A percentile compares a stretch with the other conserved stretches of the same genome.
Conservation (phyloP, 2,329 filamentous ascomycete genomes). For the Chalara sp. region DNA sequence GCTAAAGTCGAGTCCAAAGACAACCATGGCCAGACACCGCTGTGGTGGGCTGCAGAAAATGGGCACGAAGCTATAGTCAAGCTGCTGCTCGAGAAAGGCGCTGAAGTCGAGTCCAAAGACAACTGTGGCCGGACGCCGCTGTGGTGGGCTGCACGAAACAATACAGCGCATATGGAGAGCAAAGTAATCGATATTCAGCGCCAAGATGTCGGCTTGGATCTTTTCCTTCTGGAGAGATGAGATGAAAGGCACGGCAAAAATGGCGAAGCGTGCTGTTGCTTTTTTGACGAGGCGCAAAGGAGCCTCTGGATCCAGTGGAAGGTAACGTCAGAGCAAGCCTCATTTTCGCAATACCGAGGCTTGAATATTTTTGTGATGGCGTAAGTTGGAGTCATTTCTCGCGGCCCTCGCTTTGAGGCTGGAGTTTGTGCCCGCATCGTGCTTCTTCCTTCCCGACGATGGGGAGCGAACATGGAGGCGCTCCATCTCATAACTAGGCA, state of each 20-base stretch:
- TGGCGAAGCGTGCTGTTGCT: background rate
- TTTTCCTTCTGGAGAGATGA: background rate
- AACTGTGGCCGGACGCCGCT: too few relatives aligned
- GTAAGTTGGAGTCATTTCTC: background rate
- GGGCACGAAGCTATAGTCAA: too few relatives aligned
- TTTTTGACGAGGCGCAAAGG: background rate
- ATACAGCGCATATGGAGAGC: background rate
- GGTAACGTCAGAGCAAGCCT: background rate
- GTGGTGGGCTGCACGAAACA: too few relatives aligned
- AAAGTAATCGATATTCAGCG: background rate
- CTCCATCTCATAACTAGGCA: background rate
- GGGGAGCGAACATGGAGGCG: background rate
- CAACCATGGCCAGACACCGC: too few relatives aligned
- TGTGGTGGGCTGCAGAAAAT: too few relatives aligned
- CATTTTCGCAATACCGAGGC: background rate
- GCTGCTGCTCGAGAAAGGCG: too few relatives aligned
- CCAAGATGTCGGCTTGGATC: background rate
- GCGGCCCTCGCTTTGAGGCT: background rate
- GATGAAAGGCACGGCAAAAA: background rate
- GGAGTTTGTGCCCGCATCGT: background rate
- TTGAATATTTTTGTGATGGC: background rate
- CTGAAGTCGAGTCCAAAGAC: too few relatives aligned
- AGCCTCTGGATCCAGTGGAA: background rate
- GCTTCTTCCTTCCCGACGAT: background rate
- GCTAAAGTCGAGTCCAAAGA: too few relatives aligned